Conservation (phyloP, 75 land plant species). For the Chamaecyparis obtusa region DNA sequence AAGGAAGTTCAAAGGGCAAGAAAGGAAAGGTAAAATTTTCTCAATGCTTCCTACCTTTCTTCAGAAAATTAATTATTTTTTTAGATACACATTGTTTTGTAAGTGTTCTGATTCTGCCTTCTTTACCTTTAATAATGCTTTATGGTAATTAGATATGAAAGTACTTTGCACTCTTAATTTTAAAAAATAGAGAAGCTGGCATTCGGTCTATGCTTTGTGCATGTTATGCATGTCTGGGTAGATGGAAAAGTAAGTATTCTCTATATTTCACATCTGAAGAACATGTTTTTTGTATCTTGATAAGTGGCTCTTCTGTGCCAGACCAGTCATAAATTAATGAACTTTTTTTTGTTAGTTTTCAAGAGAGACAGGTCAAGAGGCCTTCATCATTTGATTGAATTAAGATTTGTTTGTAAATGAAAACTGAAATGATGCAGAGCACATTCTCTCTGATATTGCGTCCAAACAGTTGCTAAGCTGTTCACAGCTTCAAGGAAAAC, state of each 20-base stretch:
- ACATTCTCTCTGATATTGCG: not conserved
- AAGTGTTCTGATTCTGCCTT: not conserved
- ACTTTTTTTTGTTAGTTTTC: not conserved
- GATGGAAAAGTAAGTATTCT: not conserved
- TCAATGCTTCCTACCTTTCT: not conserved
- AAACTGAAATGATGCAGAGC: not conserved
- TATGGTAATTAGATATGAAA: not conserved
- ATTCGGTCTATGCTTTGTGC: not conserved
- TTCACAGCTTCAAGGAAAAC: not conserved
- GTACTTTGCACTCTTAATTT: not conserved
- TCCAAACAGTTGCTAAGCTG: not conserved
- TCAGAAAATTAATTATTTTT: not conserved
- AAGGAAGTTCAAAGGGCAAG: constrained; percentile 16
- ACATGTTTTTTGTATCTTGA: not conserved
- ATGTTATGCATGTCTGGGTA: not conserved
- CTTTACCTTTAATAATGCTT: not conserved
- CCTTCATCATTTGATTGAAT: not conserved
- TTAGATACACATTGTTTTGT: not conserved
- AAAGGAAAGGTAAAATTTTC: constrained; percentile 38
- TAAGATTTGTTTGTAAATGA: not conserved
- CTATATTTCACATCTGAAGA: not conserved
- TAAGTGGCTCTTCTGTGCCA: not conserved
- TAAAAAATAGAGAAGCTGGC: not conserved
- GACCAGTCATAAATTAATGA: not conserved
- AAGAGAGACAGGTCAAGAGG: not conserved